These are phyloP conservation scores for Dactylellina parvicollis DNA, from an alignment of 2,329 filamentous ascomycete genomes.

Conservation along the genomic window DNA sequence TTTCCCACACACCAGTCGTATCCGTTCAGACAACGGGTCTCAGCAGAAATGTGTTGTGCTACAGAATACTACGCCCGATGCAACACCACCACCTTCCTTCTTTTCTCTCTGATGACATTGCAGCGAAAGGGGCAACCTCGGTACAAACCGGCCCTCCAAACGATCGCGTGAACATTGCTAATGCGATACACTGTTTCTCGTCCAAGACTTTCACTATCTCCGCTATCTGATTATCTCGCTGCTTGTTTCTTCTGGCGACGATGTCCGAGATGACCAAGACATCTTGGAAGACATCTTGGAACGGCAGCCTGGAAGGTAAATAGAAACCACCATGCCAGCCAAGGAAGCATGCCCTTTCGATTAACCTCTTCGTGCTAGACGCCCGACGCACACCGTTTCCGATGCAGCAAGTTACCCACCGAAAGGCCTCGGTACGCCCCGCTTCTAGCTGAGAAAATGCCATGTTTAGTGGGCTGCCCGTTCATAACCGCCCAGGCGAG, in stretches of 20 bases:
- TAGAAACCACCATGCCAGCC: slow-evolving; percentile 15
- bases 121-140: slow-evolving; percentile 27
- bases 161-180: slow-evolving; percentile 27
- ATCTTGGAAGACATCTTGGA: slow-evolving; percentile 30
- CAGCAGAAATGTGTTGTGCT: background rate
- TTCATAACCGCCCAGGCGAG: slow-evolving; percentile 27
- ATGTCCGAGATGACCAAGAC: slow-evolving; percentile 14
- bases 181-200: slow-evolving; percentile 25
- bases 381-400: background rate
- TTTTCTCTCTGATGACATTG: background rate
- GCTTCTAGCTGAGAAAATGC: background rate
- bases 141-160: slow-evolving; percentile 19
- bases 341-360: slow-evolving; percentile 18
- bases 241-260: slow-evolving; percentile 20
- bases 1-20: background rate
- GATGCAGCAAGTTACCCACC: background rate
- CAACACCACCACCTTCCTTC: background rate
- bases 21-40: background rate
- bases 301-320: slow-evolving; percentile 26
- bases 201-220: slow-evolving; percentile 16
- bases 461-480: slow-evolving; percentile 25
- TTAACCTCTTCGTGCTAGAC: slow-evolving; percentile 32
- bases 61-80: slow-evolving; percentile 16
- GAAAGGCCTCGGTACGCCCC: slow-evolving; percentile 19
- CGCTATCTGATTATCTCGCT: slow-evolving; percentile 9